Evolutionary conservation across 2,329 filamentous ascomycete genomes (phyloP), one percentile per base, ranked within the genome.

Genomic region (Emericellopsis atlantica): DNA sequence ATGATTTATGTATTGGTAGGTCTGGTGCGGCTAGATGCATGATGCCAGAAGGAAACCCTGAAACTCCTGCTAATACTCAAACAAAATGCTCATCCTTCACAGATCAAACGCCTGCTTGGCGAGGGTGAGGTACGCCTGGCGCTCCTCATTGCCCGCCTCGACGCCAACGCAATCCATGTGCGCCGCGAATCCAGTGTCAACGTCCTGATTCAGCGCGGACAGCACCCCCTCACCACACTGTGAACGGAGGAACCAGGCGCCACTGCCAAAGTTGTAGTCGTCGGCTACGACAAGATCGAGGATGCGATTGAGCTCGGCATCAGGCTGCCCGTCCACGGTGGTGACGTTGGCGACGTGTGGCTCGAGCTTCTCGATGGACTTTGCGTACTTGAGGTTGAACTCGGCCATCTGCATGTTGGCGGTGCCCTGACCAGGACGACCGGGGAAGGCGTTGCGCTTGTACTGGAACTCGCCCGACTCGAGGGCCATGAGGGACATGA

Each of bases 381-480:
- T 50, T n/a, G 69, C 72, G 51, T 74, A 76, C 44, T 57, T 2
- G 3, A 65, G 45, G 52, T 72, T 73, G 57, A 46, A 71, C 2
- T 42, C 34, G 29, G 58, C 46, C 58, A 59, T 59, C 52, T 74
- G 70, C 69, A 74, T 70, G 55, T 74, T 74, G 45, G 62, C 64
- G 2, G 84, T 88, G 21, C 84, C 84, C 56, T 89, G 81, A 8
- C 84, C 84, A 0, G 79, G 69, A 0, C 61, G 53, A n/a, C 69
- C 72, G 46, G 65, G 62, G 29, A 40, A 48, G 50, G 77, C 65
- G 60, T 88, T 86, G 57, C 68, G 71, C 59, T 81, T 84, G 70
- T 75, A 89, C 51, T 73, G 69, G 62, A 89, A 84, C 46, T 79
- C 69, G 18, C 43, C 76, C 2, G 74, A 77, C 63, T 93, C 87